phyloP scores from a whole-genome alignment of 75 land plant species.

The Cryptomeria japonica region DNA sequence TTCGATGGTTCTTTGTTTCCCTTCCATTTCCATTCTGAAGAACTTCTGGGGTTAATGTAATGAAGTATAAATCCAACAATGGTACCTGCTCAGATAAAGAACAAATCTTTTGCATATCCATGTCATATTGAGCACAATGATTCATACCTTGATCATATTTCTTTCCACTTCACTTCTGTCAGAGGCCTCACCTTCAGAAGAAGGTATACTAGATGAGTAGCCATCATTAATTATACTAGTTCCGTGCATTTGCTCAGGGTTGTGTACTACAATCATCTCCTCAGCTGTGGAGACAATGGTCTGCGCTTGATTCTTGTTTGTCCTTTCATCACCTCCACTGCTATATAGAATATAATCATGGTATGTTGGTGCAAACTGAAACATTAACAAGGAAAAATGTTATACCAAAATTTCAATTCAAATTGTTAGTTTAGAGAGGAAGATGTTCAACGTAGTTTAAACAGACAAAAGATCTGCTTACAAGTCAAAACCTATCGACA shows the following conservation, averaged over 20 bases:
- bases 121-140: neutral
- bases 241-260: neutral
- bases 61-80: neutral
- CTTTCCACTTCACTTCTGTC: neutral
- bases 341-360: conserved; percentile 49
- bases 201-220: neutral
- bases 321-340: conserved; percentile 35
- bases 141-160: neutral
- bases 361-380: conserved; percentile 56
- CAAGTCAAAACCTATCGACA: neutral
- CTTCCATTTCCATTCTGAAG: conserved; percentile 8
- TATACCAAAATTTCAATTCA: neutral
- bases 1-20: neutral
- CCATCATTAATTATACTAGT: conserved; percentile 2
- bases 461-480: neutral
- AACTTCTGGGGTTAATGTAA: neutral
- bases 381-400: neutral
- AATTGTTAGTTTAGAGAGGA: too few relatives aligned
- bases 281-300: conserved; percentile 34
- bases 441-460: neutral
- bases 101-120: neutral
- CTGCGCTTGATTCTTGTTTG: conserved; percentile 22
- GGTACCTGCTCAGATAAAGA: neutral
- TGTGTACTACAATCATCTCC: conserved; percentile 24
- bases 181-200: neutral